These are phyloP conservation scores for Chaetomiaceae sp. DNA, from an alignment of 2,329 filamentous ascomycete species.

Conservation along the genomic window DNA sequence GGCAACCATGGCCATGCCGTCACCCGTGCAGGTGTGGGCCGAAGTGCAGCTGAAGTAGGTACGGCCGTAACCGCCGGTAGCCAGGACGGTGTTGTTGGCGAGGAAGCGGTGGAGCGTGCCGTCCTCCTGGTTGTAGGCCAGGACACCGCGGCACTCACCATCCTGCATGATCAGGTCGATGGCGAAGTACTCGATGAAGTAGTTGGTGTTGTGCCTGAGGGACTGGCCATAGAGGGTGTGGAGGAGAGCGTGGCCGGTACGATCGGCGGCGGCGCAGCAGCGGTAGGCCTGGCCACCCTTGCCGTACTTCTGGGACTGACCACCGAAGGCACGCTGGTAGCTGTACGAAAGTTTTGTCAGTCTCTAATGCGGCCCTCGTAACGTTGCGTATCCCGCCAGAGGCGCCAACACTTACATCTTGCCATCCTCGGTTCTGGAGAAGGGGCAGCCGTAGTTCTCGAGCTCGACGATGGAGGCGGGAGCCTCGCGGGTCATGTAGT, in stretches of 20 bases:
- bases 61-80: conserved; percentile 95
- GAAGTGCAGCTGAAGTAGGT: conserved; percentile 98
- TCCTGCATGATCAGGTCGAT: conserved; percentile 97
- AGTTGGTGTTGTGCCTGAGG: conserved; percentile 95
- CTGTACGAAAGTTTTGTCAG: conserved; percentile 36
- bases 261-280: conserved; percentile 91
- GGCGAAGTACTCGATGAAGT: conserved; percentile 99
- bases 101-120: conserved; percentile 96
- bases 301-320: conserved; percentile 89
- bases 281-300: conserved; percentile 98
- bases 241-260: conserved; percentile 94
- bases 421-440: conserved; percentile 93
- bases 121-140: conserved; percentile 98
- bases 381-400: no score
- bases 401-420: conserved; percentile 63
- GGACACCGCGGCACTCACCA: conserved; percentile 90
- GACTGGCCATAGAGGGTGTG: conserved; percentile 99
- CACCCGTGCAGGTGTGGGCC: conserved; percentile 96
- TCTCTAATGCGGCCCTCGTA: no score
- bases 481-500: conserved; percentile 97
- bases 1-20: conserved; percentile 99
- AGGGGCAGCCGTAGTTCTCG: conserved; percentile 96
- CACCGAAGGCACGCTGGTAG: conserved; percentile 98
- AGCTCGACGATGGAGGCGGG: conserved; percentile 89
- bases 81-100: conserved; percentile 92